Evolutionary conservation across 345 rosid species (phyloP), one percentile per base, ranked within the genome.

Genomic region (Eutrema japonicum): DNA sequence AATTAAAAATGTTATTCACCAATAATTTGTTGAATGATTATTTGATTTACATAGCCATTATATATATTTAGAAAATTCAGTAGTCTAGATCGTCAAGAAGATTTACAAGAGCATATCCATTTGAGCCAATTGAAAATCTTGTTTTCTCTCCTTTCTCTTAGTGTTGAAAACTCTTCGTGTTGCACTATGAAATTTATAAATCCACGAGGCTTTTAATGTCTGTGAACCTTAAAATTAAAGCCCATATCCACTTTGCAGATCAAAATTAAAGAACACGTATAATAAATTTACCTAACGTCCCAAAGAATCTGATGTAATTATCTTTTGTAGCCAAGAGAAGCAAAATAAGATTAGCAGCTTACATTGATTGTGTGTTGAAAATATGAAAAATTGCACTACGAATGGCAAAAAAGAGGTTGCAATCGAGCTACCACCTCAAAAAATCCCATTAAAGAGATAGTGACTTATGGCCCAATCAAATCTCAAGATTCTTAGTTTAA

Each of bases 401-500:
- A 50, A 66, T 37, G 13, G 37, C 37, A 66, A 66, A 65, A 48
- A 18, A 49, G 46, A 64, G 33, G 46, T 48, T 35, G 4, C 26
- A 48, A 47, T 64, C 33, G 8, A 47, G 32, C 33, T 33, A 47
- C 69, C 45, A 33, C 45, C 64, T 59, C 48, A 38, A 22, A 59
- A 38, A 58, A 38, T 48, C 47, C 10, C 32, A 48, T 32, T 12
- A 64, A 42, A 27, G 49, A 60, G 48, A 26, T 1, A 10, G 32
- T 18, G 64, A 59, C 48, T 41, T 29, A 41, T 18, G 2, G 26
- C 5, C 61, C 51, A 67, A 67, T 41, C 41, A 40, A 67, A 67
- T 18, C 49, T 32, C 40, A 52, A 8, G 37, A 2, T 18, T 50
- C 22, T 35, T 36, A 18, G 35, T 62, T 16, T 48, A 48, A 35